Evolutionary conservation across 495 filamentous ascomycete genomes (phyloP).

Genomic region (Filosporella fistucella): DNA sequence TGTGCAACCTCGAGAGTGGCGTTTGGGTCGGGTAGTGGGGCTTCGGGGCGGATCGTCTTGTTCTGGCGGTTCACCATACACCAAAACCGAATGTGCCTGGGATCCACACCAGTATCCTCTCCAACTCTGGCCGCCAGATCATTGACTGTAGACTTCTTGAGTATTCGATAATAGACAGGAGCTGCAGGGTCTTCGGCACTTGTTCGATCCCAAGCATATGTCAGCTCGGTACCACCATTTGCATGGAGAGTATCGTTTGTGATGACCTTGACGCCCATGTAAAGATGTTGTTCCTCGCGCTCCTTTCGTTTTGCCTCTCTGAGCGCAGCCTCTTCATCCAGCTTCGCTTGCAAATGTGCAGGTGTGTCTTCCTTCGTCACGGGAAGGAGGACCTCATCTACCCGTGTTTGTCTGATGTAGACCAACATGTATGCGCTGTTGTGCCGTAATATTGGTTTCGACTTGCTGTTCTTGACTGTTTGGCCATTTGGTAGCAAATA

Average conservation of each 20-base stretch:
- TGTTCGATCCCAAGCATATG: constrained; percentile 38
- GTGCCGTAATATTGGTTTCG: constrained; percentile 43
- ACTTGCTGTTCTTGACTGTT: constrained; percentile 33
- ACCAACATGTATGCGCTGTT: constrained; percentile 96
- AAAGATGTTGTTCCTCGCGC: constrained; percentile 88
- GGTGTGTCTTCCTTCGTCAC: constrained; percentile 75
- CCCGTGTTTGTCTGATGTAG: constrained; percentile 81
- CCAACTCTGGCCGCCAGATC: constrained; percentile 70
- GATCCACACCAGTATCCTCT: constrained; percentile 57
- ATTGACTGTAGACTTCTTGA: constrained; percentile 65
- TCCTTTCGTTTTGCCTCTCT: constrained; percentile 75
- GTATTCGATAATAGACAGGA: constrained; percentile 62
- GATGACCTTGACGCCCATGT: constrained; percentile 75
- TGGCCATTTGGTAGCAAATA: constrained; percentile 54
- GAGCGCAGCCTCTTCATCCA: constrained; percentile 76
- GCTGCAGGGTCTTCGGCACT: constrained; percentile 50
- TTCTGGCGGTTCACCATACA: constrained; percentile 98
- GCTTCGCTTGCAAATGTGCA: constrained; percentile 67
- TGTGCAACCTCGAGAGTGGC: constrained; percentile 81
- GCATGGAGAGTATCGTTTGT: constrained; percentile 72
- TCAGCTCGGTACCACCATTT: constrained; percentile 83
- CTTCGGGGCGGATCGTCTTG: constrained; percentile 88
- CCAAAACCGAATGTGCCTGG: constrained; percentile 75
- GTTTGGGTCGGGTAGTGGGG: constrained; percentile 69
- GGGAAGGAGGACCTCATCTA: constrained; percentile 74